phyloP scores from a whole-genome alignment of 805 yeast species.

The Wickerhamomyces strasburgensis region DNA sequence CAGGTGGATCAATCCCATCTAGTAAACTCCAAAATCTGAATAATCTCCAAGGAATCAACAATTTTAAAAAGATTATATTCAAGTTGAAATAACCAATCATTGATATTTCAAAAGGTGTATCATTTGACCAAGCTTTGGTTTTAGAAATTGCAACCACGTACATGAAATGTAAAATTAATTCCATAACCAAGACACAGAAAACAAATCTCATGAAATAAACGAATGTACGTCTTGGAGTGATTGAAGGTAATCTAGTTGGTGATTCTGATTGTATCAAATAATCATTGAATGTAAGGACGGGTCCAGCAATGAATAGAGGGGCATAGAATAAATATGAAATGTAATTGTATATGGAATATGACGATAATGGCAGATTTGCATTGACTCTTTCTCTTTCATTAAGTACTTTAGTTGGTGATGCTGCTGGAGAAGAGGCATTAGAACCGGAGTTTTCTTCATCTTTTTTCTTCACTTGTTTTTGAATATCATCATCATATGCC shows the following conservation, averaged over 20 bases:
- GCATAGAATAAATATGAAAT: slow-evolving; percentile 76
- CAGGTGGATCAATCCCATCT: slow-evolving; percentile 96
- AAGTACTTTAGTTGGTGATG: slow-evolving; percentile 12
- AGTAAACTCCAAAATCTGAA: slow-evolving; percentile 88
- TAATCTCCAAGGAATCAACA: slow-evolving; percentile 92
- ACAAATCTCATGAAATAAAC: slow-evolving; percentile 64
- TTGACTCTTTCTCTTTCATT: slow-evolving; percentile 55
- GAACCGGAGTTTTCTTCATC: slow-evolving; percentile 23
- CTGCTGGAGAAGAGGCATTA: slow-evolving; percentile 17
- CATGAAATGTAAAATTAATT: slow-evolving; percentile 76
- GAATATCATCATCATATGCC: slow-evolving; percentile 25
- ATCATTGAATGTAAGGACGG: slow-evolving; percentile 89
- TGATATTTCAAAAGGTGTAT: slow-evolving; percentile 86
- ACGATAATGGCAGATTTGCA: slow-evolving; percentile 54
- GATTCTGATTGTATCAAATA: slow-evolving; percentile 79
- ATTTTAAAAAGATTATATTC: slow-evolving; percentile 87
- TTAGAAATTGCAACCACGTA: slow-evolving; percentile 93
- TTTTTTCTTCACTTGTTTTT: slow-evolving; percentile 15
- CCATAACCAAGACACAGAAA: slow-evolving; percentile 83
- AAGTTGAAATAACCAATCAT: slow-evolving; percentile 92
- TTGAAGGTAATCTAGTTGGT: slow-evolving; percentile 52
- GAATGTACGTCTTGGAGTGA: slow-evolving; percentile 45
- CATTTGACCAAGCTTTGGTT: slow-evolving; percentile 83
- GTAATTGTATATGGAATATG: slow-evolving; percentile 62
- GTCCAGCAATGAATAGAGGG: slow-evolving; percentile 94